Evolutionary conservation across 2,329 filamentous ascomycete genomes (phyloP).

Genomic region (Colletotrichum lini): DNA sequence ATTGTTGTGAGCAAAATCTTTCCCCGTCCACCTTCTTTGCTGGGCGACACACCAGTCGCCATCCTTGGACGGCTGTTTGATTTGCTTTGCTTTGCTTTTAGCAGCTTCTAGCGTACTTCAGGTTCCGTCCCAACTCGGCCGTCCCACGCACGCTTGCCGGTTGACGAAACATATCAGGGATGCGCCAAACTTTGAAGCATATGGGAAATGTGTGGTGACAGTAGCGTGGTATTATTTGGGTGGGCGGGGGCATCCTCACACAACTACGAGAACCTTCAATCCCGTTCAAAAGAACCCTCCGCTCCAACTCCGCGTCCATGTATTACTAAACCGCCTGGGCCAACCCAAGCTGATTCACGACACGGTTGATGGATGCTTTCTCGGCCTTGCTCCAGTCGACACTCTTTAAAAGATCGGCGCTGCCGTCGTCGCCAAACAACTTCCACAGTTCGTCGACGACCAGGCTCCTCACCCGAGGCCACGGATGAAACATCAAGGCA

Average conservation of each 20-base stretch:
- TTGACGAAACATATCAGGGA: background rate
- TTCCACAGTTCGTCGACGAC: slow-evolving; percentile 75
- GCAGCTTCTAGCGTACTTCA: background rate
- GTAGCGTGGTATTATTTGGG: background rate
- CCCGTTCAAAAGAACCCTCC: background rate
- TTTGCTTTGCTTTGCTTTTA: too few species aligned
- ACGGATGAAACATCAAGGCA: slow-evolving; percentile 84
- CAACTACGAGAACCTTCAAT: background rate
- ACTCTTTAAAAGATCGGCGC: slow-evolving; percentile 59
- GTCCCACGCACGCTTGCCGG: background rate
- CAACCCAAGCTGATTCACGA: slow-evolving; percentile 61
- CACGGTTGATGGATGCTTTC: slow-evolving; percentile 59
- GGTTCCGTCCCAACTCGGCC: slow-evolving; percentile 3
- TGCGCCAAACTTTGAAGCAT: background rate
- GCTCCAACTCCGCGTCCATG: background rate
- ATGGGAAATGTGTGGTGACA: background rate
- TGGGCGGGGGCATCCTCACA: background rate
- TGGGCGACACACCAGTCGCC: background rate
- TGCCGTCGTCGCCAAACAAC: slow-evolving; percentile 52
- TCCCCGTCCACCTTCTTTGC: slow-evolving; percentile 13
- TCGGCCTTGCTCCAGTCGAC: slow-evolving; percentile 72
- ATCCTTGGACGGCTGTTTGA: background rate
- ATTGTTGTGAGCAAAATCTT: slow-evolving; percentile 10
- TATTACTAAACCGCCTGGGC: slow-evolving; percentile 40
- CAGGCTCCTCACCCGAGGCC: slow-evolving; percentile 77